Conservation (phyloP, 1,139 yeast species). For the Candida sp. region DNA sequence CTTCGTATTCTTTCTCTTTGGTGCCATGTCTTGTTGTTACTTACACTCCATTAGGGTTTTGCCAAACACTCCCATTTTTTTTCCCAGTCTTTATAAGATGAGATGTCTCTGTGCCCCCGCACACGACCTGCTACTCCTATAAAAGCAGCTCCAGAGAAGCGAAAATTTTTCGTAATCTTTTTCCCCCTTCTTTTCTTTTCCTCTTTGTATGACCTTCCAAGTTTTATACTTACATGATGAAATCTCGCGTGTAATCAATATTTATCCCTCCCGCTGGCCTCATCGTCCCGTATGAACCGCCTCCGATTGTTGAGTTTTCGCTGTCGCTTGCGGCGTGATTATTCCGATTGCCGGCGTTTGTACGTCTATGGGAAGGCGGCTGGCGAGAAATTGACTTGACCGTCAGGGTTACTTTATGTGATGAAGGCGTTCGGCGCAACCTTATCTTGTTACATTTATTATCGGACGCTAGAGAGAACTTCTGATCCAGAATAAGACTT, state of each 20-base stretch:
- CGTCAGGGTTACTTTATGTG: constrained; percentile 41
- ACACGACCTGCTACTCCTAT: background rate
- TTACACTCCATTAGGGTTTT: constrained; percentile 10
- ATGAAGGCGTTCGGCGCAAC: constrained; percentile 69
- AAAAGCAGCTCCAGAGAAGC: background rate
- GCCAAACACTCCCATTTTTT: background rate
- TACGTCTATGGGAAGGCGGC: constrained; percentile 38
- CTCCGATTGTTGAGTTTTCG: constrained; percentile 36
- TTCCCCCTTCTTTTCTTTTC: constrained; percentile 8
- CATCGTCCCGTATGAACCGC: constrained; percentile 9
- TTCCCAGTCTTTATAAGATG: constrained; percentile 10
- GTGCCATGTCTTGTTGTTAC: constrained; percentile 16
- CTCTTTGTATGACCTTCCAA: constrained; percentile 55
- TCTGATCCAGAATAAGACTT: constrained; percentile 39
- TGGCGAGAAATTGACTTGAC: constrained; percentile 22
- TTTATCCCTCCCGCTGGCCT: constrained; percentile 41
- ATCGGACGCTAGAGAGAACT: constrained; percentile 50
- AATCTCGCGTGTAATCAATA: constrained; percentile 55
- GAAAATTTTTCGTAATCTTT: constrained; percentile 5
- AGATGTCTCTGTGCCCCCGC: background rate
- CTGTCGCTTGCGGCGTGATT: constrained; percentile 14
- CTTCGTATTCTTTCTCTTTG: constrained; percentile 22
- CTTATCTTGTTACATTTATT: constrained; percentile 54
- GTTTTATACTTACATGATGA: constrained; percentile 64
- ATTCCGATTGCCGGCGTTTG: constrained; percentile 35